Conservation (phyloP, 805 yeast species). For the Cyberlindnera mississippiensis region DNA sequence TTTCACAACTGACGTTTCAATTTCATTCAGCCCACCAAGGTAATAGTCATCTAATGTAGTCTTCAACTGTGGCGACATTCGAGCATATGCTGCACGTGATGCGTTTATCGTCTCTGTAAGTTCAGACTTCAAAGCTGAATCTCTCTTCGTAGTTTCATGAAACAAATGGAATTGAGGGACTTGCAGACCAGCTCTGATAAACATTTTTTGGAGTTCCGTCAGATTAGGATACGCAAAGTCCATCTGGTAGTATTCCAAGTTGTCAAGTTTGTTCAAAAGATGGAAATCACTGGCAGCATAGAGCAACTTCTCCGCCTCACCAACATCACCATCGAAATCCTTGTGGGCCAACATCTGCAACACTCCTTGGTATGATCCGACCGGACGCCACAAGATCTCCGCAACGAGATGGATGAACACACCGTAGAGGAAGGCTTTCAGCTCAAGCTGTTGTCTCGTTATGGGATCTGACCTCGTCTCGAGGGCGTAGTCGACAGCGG, state of each 20-base stretch:
- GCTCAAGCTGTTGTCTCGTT: slow-evolving; percentile 3
- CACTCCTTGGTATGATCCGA: slow-evolving; percentile 52
- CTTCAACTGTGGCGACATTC: slow-evolving; percentile 41
- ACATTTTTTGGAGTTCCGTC: slow-evolving; percentile 41
- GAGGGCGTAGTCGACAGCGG: too few relatives aligned
- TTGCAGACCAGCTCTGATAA: slow-evolving; percentile 24
- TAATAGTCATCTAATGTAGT: slow-evolving; percentile 43
- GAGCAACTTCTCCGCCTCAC: slow-evolving; percentile 48
- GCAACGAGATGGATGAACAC: slow-evolving; percentile 58
- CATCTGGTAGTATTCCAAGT: slow-evolving; percentile 22
- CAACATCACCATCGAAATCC: slow-evolving; percentile 50
- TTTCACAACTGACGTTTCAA: slow-evolving; percentile 33
- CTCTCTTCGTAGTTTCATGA: slow-evolving; percentile 56
- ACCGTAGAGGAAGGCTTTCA: slow-evolving; percentile 57
- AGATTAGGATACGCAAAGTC: slow-evolving; percentile 40
- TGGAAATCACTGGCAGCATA: slow-evolving; percentile 67
- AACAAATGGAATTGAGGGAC: too few relatives aligned
- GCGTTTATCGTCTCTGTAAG: slow-evolving; percentile 19
- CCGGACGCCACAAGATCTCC: slow-evolving; percentile 68
- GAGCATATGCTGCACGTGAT: slow-evolving; percentile 6
- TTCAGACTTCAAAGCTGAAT: slow-evolving; percentile 48
- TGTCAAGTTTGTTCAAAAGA: slow-evolving; percentile 36
- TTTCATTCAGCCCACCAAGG: slow-evolving; percentile 51
- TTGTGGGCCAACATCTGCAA: slow-evolving; percentile 43
- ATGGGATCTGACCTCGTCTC: too few relatives aligned